phyloP scores from a whole-genome alignment of 2,329 filamentous ascomycete genomes.

The Sporothrix phasma region DNA sequence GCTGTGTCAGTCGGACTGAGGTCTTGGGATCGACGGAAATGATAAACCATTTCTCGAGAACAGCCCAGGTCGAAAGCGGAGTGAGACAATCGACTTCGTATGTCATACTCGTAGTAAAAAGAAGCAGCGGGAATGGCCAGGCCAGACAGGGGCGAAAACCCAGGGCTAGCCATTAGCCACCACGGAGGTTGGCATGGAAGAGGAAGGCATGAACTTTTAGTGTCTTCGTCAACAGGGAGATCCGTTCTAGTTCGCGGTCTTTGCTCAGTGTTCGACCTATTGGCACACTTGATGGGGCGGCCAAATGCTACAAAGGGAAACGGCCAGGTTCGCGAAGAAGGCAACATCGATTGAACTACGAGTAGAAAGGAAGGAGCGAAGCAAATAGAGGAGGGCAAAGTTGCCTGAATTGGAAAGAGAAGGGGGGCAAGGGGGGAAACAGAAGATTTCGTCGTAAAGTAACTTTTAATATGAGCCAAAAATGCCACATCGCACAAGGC shows the following conservation, averaged over 20 bases:
- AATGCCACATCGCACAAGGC: too few species aligned
- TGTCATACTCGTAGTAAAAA: too few species aligned
- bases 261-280: neutral
- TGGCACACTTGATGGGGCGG: neutral
- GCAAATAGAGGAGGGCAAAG: neutral
- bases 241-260: neutral
- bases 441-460: neutral
- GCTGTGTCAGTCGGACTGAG: too few species aligned
- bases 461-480: neutral
- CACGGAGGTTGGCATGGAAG: constrained; percentile 8
- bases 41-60: too few species aligned
- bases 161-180: neutral
- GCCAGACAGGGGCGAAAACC: neutral
- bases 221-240: neutral
- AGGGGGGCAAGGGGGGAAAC: neutral
- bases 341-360: neutral
- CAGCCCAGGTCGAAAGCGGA: neutral
- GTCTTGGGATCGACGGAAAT: too few species aligned
- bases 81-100: neutral
- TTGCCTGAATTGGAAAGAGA: neutral
- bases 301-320: neutral
- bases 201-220: constrained; percentile 10
- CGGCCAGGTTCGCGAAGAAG: neutral
- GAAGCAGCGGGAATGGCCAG: neutral
- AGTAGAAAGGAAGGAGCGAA: neutral